These are phyloP conservation scores for Pseudogymnoascus sp. DNA, from an alignment of 2,329 filamentous ascomycete genomes.

Conservation along the genomic window DNA sequence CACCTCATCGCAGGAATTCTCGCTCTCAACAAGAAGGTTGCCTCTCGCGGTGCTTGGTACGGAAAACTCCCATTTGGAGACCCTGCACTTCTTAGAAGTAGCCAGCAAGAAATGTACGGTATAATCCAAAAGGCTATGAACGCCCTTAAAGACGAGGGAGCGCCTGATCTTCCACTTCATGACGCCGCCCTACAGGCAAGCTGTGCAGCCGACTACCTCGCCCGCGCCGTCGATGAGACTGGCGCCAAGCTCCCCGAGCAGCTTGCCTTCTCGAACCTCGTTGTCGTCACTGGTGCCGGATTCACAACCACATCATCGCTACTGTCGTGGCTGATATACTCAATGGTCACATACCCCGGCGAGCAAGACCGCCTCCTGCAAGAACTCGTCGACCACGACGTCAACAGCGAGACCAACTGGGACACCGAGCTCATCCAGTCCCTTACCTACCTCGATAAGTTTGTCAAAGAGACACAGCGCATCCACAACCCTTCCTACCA, in stretches of 20 bases:
- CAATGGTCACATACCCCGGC: conserved; percentile 35
- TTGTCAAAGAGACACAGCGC: conserved; percentile 40
- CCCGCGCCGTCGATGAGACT: conserved; percentile 35
- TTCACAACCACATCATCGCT: conserved; percentile 41
- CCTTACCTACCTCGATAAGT: conserved; percentile 34
- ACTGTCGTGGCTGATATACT: conserved; percentile 40
- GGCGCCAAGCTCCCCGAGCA: conserved; percentile 36
- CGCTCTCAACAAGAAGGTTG: conserved; percentile 40
- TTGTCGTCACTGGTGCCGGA: conserved; percentile 37
- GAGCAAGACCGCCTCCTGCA: conserved; percentile 39
- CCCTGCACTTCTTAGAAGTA: conserved; percentile 25
- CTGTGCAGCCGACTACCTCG: conserved; percentile 29
- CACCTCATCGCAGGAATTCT: conserved; percentile 33
- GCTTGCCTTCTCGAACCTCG: conserved; percentile 26
- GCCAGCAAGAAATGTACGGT: conserved; percentile 28
- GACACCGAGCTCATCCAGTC: conserved; percentile 30
- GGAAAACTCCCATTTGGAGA: conserved; percentile 38
- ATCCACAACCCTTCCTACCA: conserved; percentile 41
- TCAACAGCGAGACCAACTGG: conserved; percentile 27
- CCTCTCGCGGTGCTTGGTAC: conserved; percentile 39
- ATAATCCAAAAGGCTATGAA: conserved; percentile 34
- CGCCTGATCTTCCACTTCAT: conserved; percentile 30
- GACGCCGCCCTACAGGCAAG: conserved; percentile 32
- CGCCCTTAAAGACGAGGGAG: conserved; percentile 29
- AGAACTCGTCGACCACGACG: conserved; percentile 35